Conservation (phyloP, 352 stramenopile genomes). For the Pythium aphanidermatum region DNA sequence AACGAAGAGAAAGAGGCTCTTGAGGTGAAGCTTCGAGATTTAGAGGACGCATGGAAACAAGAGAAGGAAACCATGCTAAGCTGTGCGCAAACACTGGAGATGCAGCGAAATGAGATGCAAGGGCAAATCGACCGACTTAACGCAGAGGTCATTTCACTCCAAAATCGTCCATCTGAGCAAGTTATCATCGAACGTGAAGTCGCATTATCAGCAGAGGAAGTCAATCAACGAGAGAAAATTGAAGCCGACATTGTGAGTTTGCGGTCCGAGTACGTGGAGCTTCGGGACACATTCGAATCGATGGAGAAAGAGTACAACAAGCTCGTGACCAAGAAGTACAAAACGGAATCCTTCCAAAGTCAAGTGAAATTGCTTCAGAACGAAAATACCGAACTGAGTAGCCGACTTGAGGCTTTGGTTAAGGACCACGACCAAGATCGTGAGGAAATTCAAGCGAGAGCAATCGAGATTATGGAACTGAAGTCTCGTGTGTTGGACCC, state of each 20-base stretch:
- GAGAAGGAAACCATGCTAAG: constrained; percentile 2
- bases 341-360: constrained; percentile 69
- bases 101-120: neutral
- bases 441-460: constrained; percentile 30
- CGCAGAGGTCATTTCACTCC: neutral
- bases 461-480: constrained; percentile 38
- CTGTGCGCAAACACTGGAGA: neutral
- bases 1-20: constrained; percentile 54
- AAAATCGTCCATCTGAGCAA: constrained; percentile 5
- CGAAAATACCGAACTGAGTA: constrained; percentile 49
- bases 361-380: constrained; percentile 59
- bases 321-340: constrained; percentile 62
- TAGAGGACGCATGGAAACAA: constrained; percentile 17
- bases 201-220: constrained; percentile 6
- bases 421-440: constrained; percentile 40
- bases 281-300: constrained; percentile 17
- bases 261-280: constrained; percentile 19
- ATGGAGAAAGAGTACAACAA: constrained; percentile 48
- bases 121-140: neutral
- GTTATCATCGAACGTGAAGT: neutral
- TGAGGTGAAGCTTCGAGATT: constrained; percentile 23
- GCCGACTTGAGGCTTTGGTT: constrained; percentile 35
- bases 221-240: constrained; percentile 8
- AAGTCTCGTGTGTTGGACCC: constrained; percentile 44
- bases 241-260: constrained; percentile 28